A percentile compares a stretch with the other conserved stretches of the same genome.
Conservation (phyloP, 2,329 filamentous ascomycete genomes). For the Dothidotthia symphoricarpi region DNA sequence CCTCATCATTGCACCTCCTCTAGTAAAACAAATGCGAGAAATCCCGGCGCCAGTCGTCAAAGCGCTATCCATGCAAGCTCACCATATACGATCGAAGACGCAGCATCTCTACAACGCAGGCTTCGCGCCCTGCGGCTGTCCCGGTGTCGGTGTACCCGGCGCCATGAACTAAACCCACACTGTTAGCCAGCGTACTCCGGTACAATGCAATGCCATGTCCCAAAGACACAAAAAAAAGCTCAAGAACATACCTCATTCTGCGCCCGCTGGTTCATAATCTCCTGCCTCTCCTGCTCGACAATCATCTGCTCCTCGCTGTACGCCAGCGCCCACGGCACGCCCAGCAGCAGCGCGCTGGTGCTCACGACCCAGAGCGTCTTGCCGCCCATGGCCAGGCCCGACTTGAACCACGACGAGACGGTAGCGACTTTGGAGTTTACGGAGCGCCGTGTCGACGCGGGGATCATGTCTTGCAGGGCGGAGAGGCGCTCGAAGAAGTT, state of each 20-base stretch:
- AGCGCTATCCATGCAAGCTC: constrained; percentile 1
- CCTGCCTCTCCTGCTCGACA: constrained; percentile 96
- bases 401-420: constrained; percentile 58
- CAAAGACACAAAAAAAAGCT: too few relatives aligned
- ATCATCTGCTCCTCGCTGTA: constrained; percentile 96
- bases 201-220: neutral
- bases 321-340: constrained; percentile 89
- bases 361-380: constrained; percentile 89
- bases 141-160: constrained; percentile 26
- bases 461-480: constrained; percentile 76
- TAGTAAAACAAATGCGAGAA: constrained; percentile 27
- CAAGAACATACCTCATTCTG: constrained; percentile 65
- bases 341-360: constrained; percentile 83
- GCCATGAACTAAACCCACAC: constrained; percentile 34
- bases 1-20: constrained; percentile 6
- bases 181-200: too few relatives aligned
- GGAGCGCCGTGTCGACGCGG: constrained; percentile 69
- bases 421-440: constrained; percentile 47
- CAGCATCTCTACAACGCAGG: constrained; percentile 33
- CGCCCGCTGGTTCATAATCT: constrained; percentile 90
- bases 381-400: constrained; percentile 68
- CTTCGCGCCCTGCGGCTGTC: constrained; percentile 29
- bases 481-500: constrained; percentile 63
- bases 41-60: constrained; percentile 7
- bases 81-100: too few relatives aligned